Evolutionary conservation across 345 rosid species (phyloP).

Genomic region (Theobroma cacao): DNA sequence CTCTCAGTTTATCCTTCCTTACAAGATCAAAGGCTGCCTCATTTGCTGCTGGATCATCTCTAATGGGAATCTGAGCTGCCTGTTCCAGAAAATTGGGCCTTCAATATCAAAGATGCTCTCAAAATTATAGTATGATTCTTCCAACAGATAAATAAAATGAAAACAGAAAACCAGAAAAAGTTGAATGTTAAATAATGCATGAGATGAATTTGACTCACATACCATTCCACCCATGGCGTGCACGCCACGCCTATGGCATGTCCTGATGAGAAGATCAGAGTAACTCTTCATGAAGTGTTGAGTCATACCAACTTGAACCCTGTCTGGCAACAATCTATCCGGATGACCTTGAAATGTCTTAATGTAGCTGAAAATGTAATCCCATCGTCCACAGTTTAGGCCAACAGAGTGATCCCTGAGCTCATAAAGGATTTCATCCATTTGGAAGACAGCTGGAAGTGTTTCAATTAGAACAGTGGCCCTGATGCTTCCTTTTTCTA

Average conservation of each 20-base stretch:
- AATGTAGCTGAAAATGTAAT: conserved; percentile 90
- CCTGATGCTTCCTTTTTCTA: conserved; percentile 81
- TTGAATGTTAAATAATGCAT: neutral
- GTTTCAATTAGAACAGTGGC: conserved; percentile 90
- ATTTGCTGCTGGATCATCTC: conserved; percentile 74
- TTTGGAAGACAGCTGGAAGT: conserved; percentile 88
- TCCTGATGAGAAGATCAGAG: conserved; percentile 83
- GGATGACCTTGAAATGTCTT: conserved; percentile 91
- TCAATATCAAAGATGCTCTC: neutral
- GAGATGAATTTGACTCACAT: neutral
- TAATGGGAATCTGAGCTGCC: conserved; percentile 95
- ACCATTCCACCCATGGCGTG: conserved; percentile 99
- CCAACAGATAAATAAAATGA: neutral
- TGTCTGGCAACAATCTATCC: conserved; percentile 74
- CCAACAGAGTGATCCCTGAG: conserved; percentile 85
- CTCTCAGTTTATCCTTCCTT: conserved; percentile 85
- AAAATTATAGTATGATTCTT: neutral
- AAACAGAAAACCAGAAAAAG: too few relatives aligned
- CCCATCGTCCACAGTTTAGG: conserved; percentile 94
- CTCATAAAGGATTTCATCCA: conserved; percentile 91
- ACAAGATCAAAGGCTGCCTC: conserved; percentile 83
- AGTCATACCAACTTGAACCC: conserved; percentile 79
- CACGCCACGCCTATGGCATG: conserved; percentile 83
- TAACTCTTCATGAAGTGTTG: conserved; percentile 95
- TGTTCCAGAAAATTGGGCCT: conserved; percentile 24